phyloP scores from a whole-genome alignment of 345 rosid genomes.

The Geranium rotundifolium region DNA sequence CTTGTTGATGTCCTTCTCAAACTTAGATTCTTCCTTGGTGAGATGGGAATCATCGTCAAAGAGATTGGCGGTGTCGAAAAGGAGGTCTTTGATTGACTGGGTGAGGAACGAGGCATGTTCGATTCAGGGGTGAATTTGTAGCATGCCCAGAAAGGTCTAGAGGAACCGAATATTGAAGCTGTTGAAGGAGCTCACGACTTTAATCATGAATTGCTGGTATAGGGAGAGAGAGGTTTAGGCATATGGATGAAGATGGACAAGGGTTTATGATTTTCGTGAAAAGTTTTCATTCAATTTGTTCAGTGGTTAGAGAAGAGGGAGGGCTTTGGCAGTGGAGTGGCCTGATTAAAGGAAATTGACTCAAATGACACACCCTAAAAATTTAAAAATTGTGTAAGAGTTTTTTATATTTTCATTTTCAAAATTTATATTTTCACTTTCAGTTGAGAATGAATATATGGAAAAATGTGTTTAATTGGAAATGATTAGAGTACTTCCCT shows the following conservation, averaged over 20 bases:
- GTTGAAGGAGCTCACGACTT: slow-evolving; percentile 49
- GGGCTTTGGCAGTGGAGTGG: too few species aligned
- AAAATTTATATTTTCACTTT: too few species aligned
- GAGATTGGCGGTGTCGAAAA: slow-evolving; percentile 39
- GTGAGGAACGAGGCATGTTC: slow-evolving; percentile 35
- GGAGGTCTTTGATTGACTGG: slow-evolving; percentile 75
- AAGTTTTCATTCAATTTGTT: not conserved
- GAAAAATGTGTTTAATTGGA: too few species aligned
- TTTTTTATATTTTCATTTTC: too few species aligned
- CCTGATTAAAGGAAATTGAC: too few species aligned
- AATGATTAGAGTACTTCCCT: too few species aligned
- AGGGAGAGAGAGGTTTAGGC: not conserved
- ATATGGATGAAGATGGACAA: not conserved
- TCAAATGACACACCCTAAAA: too few species aligned
- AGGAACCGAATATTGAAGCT: slow-evolving; percentile 62
- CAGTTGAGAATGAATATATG: too few species aligned
- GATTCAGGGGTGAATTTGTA: slow-evolving; percentile 40
- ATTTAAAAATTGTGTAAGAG: too few species aligned
- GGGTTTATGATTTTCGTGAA: not conserved
- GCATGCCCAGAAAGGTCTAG: slow-evolving; percentile 73
- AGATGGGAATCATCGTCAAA: slow-evolving; percentile 39
- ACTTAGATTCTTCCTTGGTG: slow-evolving; percentile 65
- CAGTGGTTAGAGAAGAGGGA: too few species aligned
- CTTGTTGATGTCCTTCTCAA: slow-evolving; percentile 73
- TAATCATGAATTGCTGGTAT: slow-evolving; percentile 4